These are phyloP conservation scores for Echium plantagineum DNA, from an alignment of 257 asterid species.

Conservation along the genomic window DNA sequence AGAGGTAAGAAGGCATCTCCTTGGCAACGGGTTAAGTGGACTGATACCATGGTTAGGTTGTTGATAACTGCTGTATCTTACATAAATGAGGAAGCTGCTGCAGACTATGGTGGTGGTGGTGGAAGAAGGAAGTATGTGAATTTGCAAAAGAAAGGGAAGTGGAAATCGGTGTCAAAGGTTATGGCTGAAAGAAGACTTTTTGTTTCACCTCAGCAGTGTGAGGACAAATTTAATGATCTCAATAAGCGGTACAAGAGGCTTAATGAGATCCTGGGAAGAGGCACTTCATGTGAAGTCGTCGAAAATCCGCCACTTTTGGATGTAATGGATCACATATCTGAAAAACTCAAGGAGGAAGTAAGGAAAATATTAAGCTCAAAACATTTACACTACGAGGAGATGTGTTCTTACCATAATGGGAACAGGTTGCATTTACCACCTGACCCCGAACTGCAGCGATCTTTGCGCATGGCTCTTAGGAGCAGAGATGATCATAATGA, in stretches of 20 bases:
- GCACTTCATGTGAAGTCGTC: constrained; percentile 18
- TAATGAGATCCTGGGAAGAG: constrained; percentile 30
- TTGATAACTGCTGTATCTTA: constrained; percentile 40
- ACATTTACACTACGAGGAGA: constrained; percentile 37
- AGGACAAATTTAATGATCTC: constrained; percentile 48
- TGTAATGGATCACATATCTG: constrained; percentile 17
- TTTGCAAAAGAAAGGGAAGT: constrained; percentile 29
- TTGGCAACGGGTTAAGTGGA: constrained; percentile 42
- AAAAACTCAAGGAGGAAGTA: constrained; percentile 22
- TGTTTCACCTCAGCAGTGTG: constrained; percentile 60
- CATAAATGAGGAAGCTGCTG: constrained; percentile 10
- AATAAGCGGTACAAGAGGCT: constrained; percentile 38
- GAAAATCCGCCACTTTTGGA: constrained; percentile 31
- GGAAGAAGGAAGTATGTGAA: constrained; percentile 6
- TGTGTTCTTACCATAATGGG: constrained; percentile 36
- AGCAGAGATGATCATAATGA: constrained; percentile 18
- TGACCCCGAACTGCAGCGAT: constrained; percentile 20
- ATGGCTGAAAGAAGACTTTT: constrained; percentile 34
- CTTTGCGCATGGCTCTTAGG: constrained; percentile 19
- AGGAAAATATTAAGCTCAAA: constrained; percentile 28
- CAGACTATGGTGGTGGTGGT: neutral
- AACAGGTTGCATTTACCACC: constrained; percentile 22
- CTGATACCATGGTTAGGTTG: constrained; percentile 39
- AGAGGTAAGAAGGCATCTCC: constrained; percentile 9
- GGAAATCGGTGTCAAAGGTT: constrained; percentile 37